These are phyloP conservation scores for Excoecaria agallocha DNA, from an alignment of 345 rosid species.

Conservation along the genomic window DNA sequence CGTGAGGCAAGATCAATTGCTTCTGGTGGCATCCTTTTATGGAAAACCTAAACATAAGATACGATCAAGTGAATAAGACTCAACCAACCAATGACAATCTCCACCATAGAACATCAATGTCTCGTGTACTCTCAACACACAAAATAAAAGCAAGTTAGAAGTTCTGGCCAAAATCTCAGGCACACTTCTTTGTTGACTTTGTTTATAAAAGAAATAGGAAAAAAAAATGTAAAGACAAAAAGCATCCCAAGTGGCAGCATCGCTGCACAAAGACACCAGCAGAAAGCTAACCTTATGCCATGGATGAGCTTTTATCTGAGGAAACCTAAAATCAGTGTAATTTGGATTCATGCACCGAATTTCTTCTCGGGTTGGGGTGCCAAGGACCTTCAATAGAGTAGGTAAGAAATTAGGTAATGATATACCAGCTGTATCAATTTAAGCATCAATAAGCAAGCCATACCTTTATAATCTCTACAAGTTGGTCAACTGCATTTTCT, in stretches of 20 bases:
- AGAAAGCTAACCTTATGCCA: slow-evolving; percentile 32
- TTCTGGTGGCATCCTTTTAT: slow-evolving; percentile 38
- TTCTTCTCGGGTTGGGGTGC: slow-evolving; percentile 39
- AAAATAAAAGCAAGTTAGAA: not conserved
- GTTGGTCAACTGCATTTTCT: slow-evolving; percentile 39
- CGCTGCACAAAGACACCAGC: not conserved
- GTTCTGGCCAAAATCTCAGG: not conserved
- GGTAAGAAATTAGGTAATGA: not conserved
- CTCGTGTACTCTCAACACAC: not conserved
- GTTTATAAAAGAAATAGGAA: too few relatives aligned
- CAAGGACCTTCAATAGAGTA: slow-evolving; percentile 27
- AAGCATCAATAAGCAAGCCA: not conserved
- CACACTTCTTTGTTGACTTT: not conserved
- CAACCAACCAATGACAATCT: not conserved
- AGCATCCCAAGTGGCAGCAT: not conserved
- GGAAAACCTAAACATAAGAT: slow-evolving; percentile 27
- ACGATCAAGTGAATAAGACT: not conserved
- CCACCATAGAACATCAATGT: not conserved
- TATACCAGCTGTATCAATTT: not conserved
- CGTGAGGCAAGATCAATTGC: slow-evolving; percentile 39
- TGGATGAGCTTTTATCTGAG: slow-evolving; percentile 39
- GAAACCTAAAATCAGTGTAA: slow-evolving; percentile 37
- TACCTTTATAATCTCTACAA: slow-evolving; percentile 39
- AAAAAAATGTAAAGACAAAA: not conserved
- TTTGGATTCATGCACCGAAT: slow-evolving; percentile 41